A percentile compares a stretch with the other conserved stretches of the same genome.
phyloP scores from a whole-genome alignment of 108 stramenopile species.

The Skeletonema costatum region DNA sequence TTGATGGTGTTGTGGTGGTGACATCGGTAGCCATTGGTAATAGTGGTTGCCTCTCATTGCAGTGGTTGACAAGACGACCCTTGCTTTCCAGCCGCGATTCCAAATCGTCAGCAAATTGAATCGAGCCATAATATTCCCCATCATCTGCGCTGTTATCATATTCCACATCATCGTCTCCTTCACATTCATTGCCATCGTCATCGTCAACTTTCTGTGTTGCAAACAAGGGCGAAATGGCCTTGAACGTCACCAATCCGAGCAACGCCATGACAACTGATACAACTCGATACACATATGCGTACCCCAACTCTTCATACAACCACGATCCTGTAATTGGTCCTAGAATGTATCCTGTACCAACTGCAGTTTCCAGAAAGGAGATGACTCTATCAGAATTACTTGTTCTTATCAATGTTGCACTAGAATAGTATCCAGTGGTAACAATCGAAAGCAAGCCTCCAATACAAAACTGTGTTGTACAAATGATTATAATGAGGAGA shows the following conservation, averaged over 20 bases:
- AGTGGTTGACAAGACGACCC: neutral
- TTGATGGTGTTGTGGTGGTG: neutral
- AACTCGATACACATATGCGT: constrained; percentile 5
- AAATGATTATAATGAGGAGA: constrained; percentile 8
- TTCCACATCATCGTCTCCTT: neutral
- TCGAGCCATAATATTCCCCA: neutral
- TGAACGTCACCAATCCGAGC: constrained; percentile 30
- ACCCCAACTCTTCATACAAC: constrained; percentile 36
- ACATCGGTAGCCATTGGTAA: neutral
- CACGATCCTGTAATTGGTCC: constrained; percentile 37
- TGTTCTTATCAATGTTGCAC: constrained; percentile 25
- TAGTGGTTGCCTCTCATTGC: neutral
- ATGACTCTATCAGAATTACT: constrained; percentile 27
- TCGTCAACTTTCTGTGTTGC: neutral
- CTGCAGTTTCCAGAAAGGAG: constrained; percentile 35
- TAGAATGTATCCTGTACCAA: constrained; percentile 36
- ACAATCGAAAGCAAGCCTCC: constrained; percentile 30
- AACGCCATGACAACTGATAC: constrained; percentile 11
- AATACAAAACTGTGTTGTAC: constrained; percentile 16
- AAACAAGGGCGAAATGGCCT: constrained; percentile 18
- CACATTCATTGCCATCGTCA: constrained; percentile 2
- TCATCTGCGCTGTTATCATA: neutral
- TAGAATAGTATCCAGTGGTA: constrained; percentile 46
- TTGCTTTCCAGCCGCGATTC: neutral
- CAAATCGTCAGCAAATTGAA: neutral